These are phyloP conservation scores for Saitozyma sp. DNA, from an alignment of 768 basidiomycete species.

Conservation along the genomic window DNA sequence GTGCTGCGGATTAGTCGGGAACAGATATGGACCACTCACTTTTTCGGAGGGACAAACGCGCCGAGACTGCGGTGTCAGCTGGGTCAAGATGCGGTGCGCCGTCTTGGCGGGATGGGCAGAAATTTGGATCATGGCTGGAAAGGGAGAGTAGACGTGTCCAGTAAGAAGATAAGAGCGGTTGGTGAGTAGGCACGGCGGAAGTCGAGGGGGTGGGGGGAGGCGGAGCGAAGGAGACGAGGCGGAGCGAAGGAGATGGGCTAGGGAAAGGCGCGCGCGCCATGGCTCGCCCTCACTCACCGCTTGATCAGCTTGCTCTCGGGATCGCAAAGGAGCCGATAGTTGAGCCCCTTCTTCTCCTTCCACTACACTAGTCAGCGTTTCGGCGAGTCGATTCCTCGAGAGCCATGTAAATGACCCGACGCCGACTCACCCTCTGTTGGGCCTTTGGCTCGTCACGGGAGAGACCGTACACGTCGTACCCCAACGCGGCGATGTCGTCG, in stretches of 20 bases:
- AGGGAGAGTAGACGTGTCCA: too few relatives aligned
- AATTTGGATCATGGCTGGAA: too few relatives aligned
- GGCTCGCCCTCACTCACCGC: constrained; percentile 22
- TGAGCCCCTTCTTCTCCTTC: constrained; percentile 69
- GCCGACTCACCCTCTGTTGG: constrained; percentile 71
- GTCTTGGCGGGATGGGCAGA: too few relatives aligned
- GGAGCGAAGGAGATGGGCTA: too few relatives aligned
- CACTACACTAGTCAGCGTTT: constrained; percentile 38
- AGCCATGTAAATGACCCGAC: not conserved
- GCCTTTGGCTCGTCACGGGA: constrained; percentile 56
- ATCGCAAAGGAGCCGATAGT: constrained; percentile 84
- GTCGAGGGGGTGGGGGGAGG: not conserved
- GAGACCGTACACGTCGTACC: constrained; percentile 81
- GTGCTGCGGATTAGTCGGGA: constrained; percentile 58
- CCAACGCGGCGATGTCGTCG: constrained; percentile 67
- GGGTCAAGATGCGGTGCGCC: not conserved
- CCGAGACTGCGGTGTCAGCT: constrained; percentile 62
- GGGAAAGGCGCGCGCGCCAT: not conserved
- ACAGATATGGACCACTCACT: constrained; percentile 45
- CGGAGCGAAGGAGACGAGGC: too few relatives aligned
- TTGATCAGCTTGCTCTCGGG: constrained; percentile 76
- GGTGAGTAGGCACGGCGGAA: not conserved
- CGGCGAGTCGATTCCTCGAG: constrained; percentile 1
- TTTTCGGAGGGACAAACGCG: constrained; percentile 65
- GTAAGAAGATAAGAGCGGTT: too few relatives aligned